These are phyloP conservation scores for Penicillium sp. DNA, from an alignment of 2,329 filamentous ascomycete genomes.

Conservation along the genomic window DNA sequence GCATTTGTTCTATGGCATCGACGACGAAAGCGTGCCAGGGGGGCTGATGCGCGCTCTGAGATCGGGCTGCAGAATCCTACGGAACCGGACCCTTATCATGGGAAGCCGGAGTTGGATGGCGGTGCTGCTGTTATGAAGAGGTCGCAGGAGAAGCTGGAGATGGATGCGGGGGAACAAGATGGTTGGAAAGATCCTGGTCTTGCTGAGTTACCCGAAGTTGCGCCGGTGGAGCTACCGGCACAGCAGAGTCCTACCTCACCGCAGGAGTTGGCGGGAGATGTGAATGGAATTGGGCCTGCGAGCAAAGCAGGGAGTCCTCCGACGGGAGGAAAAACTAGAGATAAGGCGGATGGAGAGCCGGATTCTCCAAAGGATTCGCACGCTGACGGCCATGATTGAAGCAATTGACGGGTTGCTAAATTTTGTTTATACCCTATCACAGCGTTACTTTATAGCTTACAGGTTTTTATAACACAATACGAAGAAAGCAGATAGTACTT, in stretches of 20 bases:
- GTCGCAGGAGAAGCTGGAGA: neutral
- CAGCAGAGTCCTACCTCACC: constrained; percentile 2
- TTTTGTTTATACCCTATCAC: neutral
- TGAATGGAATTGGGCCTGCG: neutral
- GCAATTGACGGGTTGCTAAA: neutral
- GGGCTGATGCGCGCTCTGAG: neutral
- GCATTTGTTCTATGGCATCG: constrained; percentile 18
- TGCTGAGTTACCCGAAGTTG: constrained; percentile 4
- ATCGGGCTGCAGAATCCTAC: neutral
- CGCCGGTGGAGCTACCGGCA: neutral
- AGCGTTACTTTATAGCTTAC: no score
- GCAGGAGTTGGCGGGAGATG: constrained; percentile 6
- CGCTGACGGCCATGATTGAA: neutral
- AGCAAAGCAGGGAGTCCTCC: neutral
- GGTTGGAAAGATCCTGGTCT: neutral
- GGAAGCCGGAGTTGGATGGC: constrained; percentile 12
- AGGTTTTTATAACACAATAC: neutral
- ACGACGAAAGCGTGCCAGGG: neutral
- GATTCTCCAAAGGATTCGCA: no score
- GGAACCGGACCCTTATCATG: neutral
- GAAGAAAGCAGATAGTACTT: neutral
- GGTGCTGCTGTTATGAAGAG: neutral
- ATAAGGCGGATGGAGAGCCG: no score
- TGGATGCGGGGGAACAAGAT: constrained; percentile 1
- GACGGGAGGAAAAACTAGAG: no score